Percentiles rank a stretch among this genome's conserved stretches.
Evolutionary conservation across 768 basidiomycete species (phyloP).

Genomic region (Amanita phalloides): DNA sequence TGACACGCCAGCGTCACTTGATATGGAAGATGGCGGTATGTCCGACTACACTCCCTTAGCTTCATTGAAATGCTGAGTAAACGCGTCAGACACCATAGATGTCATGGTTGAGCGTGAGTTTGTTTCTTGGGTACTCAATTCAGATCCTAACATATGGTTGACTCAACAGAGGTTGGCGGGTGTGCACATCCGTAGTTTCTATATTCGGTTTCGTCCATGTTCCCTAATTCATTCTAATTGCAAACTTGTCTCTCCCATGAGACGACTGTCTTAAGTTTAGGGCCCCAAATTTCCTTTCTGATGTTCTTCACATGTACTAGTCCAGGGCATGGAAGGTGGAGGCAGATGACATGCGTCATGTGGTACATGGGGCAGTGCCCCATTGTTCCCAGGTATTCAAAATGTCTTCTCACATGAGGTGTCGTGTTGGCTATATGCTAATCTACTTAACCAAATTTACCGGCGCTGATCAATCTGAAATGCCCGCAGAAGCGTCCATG

Average conservation of each 20-base stretch:
- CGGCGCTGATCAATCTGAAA: not conserved
- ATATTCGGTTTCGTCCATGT: not conserved
- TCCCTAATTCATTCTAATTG: not conserved
- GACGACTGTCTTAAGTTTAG: not conserved
- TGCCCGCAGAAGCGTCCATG: not conserved
- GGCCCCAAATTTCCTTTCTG: not conserved
- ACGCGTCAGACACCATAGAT: slow-evolving; percentile 75
- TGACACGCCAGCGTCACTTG: slow-evolving; percentile 75
- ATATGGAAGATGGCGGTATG: slow-evolving; percentile 85
- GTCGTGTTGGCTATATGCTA: not conserved
- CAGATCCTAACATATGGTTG: slow-evolving; percentile 16
- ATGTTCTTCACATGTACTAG: not conserved
- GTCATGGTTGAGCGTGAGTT: slow-evolving; percentile 94
- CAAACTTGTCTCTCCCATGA: not conserved
- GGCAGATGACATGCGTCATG: not conserved
- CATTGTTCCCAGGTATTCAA: not conserved
- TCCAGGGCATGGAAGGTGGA: not conserved
- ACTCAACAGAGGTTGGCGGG: slow-evolving; percentile 5
- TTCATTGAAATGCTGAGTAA: not conserved
- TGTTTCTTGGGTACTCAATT: slow-evolving; percentile 7
- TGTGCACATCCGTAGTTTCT: not conserved
- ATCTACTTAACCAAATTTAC: not conserved
- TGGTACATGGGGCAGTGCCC: not conserved
- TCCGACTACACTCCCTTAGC: slow-evolving; percentile 3
- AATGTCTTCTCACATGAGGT: not conserved